Conservation (phyloP, 75 land plant genomes). For the Pinus tabuliformis region DNA sequence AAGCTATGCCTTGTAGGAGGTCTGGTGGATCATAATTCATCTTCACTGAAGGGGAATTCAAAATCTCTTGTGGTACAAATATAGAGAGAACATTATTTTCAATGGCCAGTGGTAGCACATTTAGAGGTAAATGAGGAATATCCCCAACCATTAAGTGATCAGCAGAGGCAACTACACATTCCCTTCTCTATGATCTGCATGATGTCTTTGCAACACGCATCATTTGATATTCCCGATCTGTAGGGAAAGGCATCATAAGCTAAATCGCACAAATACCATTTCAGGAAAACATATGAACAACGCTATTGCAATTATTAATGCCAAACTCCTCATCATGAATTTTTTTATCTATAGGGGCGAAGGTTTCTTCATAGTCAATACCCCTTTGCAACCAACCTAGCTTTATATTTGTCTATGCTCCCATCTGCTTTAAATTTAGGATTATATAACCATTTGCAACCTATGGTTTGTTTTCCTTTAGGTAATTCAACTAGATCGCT, state of each 20-base stretch:
- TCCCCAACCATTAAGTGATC: neutral
- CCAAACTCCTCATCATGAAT: neutral
- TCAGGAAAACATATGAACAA: neutral
- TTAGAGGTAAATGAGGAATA: neutral
- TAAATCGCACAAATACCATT: neutral
- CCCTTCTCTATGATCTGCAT: neutral
- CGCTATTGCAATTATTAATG: neutral
- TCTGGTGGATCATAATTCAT: no score
- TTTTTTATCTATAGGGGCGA: no score
- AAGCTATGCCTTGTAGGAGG: no score
- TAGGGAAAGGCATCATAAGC: neutral
- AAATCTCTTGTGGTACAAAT: neutral
- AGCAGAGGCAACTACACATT: neutral
- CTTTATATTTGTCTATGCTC: no score
- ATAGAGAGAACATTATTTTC: neutral
- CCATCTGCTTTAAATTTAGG: no score
- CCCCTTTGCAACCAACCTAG: no score
- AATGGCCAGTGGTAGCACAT: neutral
- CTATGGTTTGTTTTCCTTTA: no score
- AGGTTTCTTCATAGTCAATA: no score
- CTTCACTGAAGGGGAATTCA: no score
- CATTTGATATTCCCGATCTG: neutral
- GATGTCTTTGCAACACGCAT: neutral
- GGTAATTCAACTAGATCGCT: no score
- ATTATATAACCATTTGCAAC: no score